Percentiles rank a stretch among this genome's conserved stretches.
These are phyloP conservation scores for Zygoascus flipseniorum DNA, from an alignment of 805 yeast genomes.

Conservation along the genomic window DNA sequence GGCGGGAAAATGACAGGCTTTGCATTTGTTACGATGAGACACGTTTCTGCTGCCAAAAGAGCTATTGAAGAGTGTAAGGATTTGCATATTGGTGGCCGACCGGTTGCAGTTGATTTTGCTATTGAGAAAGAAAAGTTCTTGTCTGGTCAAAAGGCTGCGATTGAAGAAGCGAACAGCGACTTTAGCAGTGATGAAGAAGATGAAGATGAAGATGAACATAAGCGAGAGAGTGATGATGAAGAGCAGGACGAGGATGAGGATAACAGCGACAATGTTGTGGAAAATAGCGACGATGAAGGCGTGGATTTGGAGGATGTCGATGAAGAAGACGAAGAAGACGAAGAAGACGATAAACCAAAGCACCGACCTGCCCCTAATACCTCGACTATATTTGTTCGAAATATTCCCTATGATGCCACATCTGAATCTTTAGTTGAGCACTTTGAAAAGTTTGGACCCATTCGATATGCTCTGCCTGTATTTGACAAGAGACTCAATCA, in stretches of 20 bases:
- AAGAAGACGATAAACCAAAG: slow-evolving; percentile 21
- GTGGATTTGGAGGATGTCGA: slow-evolving; percentile 30
- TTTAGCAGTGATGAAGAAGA: slow-evolving; percentile 36
- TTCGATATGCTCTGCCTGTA: slow-evolving; percentile 90
- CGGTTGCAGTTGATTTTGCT: slow-evolving; percentile 91
- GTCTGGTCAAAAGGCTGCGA: slow-evolving; percentile 30
- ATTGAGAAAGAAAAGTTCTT: slow-evolving; percentile 83
- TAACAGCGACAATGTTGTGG: slow-evolving; percentile 26
- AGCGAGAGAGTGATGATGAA: slow-evolving; percentile 30
- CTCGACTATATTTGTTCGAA: slow-evolving; percentile 73
- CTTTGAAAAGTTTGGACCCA: slow-evolving; percentile 75
- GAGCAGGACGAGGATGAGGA: slow-evolving; percentile 33
- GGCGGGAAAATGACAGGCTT: slow-evolving; percentile 92
- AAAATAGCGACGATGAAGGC: slow-evolving; percentile 28
- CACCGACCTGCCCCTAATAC: slow-evolving; percentile 27
- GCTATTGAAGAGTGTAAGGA: slow-evolving; percentile 74
- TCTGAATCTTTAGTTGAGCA: slow-evolving; percentile 69
- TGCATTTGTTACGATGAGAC: slow-evolving; percentile 88
- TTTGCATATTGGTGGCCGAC: slow-evolving; percentile 77
- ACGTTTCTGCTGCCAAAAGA: slow-evolving; percentile 61
- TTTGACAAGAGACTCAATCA: slow-evolving; percentile 75
- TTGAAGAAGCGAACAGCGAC: slow-evolving; percentile 27
- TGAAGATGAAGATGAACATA: slow-evolving; percentile 33
- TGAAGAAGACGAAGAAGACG: slow-evolving; percentile 28
- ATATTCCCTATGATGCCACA: slow-evolving; percentile 91